Evolutionary conservation across 495 filamentous ascomycete genomes (phyloP).

Genomic region (Umbilicaria muhlenbergii): DNA sequence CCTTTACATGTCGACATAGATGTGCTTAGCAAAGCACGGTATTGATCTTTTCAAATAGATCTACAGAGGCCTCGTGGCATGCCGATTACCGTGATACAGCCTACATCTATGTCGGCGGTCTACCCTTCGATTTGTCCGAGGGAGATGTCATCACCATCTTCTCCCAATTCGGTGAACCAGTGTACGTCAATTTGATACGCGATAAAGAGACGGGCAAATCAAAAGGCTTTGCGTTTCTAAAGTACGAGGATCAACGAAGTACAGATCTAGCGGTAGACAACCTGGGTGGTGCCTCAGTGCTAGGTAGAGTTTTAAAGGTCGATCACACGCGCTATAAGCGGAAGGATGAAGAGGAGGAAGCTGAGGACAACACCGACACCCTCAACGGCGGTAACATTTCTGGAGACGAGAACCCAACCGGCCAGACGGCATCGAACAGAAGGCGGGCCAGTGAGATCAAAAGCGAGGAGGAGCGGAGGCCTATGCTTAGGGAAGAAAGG

Average conservation of each 20-base stretch:
- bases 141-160: slow-evolving; percentile 95
- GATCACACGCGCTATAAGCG: slow-evolving; percentile 87
- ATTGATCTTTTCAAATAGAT: slow-evolving; percentile 23
- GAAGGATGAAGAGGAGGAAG: slow-evolving; percentile 67
- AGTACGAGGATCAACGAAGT: slow-evolving; percentile 96
- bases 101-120: slow-evolving; percentile 88
- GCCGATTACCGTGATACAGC: slow-evolving; percentile 94
- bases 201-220: slow-evolving; percentile 95
- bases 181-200: slow-evolving; percentile 74
- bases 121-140: slow-evolving; percentile 87
- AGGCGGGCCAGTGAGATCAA: slow-evolving; percentile 18
- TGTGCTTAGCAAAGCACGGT: not conserved
- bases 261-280: slow-evolving; percentile 95
- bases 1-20: not conserved
- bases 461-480: slow-evolving; percentile 22
- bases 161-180: slow-evolving; percentile 91
- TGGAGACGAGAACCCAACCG: slow-evolving; percentile 60
- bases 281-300: slow-evolving; percentile 67
- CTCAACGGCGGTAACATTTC: not conserved
- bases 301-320: slow-evolving; percentile 68
- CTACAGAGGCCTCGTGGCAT: slow-evolving; percentile 88
- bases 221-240: slow-evolving; percentile 84
- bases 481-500: slow-evolving; percentile 49
- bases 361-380: slow-evolving; percentile 7
- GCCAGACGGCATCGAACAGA: slow-evolving; percentile 26